phyloP scores from a whole-genome alignment of 2,329 filamentous ascomycete genomes.

The Talaromyces sp. region DNA sequence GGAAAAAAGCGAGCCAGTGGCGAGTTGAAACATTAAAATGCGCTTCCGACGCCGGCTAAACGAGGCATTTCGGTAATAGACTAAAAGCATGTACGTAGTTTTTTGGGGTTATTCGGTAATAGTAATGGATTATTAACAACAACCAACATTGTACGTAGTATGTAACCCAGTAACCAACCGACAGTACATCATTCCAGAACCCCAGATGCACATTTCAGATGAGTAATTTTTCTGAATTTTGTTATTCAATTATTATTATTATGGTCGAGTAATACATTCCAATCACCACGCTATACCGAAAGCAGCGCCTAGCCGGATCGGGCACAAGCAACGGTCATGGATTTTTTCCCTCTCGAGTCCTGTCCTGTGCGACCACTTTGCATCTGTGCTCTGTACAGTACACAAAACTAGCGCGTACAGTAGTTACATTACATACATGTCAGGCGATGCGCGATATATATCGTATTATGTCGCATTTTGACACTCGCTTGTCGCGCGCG shows the following conservation, averaged over 20 bases:
- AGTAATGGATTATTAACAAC: no score
- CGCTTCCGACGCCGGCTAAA: neutral
- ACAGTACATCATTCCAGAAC: no score
- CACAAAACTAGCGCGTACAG: neutral
- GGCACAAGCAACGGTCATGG: neutral
- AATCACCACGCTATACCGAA: neutral
- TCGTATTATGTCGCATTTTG: neutral
- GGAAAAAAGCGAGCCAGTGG: neutral
- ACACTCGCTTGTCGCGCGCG: neutral
- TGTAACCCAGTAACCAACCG: no score
- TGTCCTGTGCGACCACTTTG: neutral
- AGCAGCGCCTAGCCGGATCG: neutral
- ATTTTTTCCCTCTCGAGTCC: neutral
- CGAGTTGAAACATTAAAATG: neutral
- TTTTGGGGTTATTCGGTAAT: no score
- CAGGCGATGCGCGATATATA: neutral
- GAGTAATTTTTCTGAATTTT: no score
- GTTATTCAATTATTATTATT: no score
- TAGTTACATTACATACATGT: neutral
- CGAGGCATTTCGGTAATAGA: no score
- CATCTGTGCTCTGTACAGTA: neutral
- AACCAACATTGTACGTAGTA: no score
- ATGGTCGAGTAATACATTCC: no score
- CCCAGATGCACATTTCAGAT: no score
- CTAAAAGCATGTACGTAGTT: no score